These are phyloP conservation scores for Saussurea involucrata DNA, from an alignment of 129 eudicot genomes.

Conservation along the genomic window DNA sequence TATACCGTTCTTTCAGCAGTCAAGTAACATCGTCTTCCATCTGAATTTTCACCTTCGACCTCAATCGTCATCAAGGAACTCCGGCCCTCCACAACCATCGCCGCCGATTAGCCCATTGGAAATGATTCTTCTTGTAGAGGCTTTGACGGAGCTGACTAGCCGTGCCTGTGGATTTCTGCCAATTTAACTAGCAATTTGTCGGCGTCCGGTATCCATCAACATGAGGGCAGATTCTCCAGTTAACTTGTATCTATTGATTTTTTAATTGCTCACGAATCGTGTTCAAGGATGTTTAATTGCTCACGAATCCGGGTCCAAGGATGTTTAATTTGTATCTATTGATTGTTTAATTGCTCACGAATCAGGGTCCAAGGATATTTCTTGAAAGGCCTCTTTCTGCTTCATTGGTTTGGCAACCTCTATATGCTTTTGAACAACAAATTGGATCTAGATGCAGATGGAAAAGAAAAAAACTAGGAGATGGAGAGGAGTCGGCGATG, in stretches of 20 bases:
- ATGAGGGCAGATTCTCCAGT: background rate
- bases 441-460: too few relatives aligned
- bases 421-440: too few relatives aligned
- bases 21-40: background rate
- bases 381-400: too few relatives aligned
- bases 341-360: too few relatives aligned
- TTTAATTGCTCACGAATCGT: background rate
- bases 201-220: background rate
- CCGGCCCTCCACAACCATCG: background rate
- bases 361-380: too few relatives aligned
- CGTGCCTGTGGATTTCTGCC: background rate
- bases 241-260: background rate
- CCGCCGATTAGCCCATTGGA: background rate
- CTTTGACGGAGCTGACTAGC: background rate
- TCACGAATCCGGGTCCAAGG: too few relatives aligned
- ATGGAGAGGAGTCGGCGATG: too few relatives aligned
- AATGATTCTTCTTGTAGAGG: background rate
- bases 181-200: background rate
- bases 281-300: too few relatives aligned
- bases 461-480: too few relatives aligned
- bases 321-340: too few relatives aligned
- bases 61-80: background rate
- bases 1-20: background rate
- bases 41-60: conserved; percentile 9
- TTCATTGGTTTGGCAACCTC: too few relatives aligned